These are phyloP conservation scores for Ochetophila trinervis DNA, from an alignment of 306 rosid species.

Conservation along the genomic window DNA sequence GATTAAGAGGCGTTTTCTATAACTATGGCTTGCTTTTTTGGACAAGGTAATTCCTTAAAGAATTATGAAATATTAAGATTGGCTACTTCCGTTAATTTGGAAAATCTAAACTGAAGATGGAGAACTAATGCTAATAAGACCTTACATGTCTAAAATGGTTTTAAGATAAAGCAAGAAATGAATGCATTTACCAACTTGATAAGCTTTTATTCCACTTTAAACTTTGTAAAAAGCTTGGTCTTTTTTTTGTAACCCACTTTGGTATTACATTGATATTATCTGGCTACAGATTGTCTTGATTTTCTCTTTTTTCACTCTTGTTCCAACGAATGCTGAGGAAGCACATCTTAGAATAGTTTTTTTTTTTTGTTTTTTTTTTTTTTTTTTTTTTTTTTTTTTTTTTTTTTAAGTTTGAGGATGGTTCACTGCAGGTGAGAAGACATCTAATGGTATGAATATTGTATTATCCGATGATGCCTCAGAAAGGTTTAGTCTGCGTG, in stretches of 20 bases:
- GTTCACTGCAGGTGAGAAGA: slow-evolving; percentile 42
- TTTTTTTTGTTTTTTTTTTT: no score
- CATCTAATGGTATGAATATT: slow-evolving; percentile 33
- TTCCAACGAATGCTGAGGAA: slow-evolving; percentile 2
- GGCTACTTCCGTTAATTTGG: neutral
- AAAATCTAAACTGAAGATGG: neutral
- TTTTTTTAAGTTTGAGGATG: slow-evolving; percentile 25
- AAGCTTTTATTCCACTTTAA: neutral
- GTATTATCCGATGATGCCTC: slow-evolving; percentile 41
- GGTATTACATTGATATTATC: neutral
- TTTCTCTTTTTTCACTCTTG: slow-evolving; percentile 1
- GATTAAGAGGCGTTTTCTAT: no score
- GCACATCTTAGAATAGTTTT: slow-evolving; percentile 8
- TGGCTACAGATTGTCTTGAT: neutral
- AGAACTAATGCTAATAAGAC: neutral
- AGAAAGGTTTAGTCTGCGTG: slow-evolving; percentile 68
- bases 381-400: no score
- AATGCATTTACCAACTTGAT: neutral
- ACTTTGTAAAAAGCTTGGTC: neutral
- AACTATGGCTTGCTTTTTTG: neutral
- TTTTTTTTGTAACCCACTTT: neutral
- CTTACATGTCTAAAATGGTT: neutral
- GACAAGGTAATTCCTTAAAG: neutral
- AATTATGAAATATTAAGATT: neutral
- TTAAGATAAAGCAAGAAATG: neutral